Evolutionary conservation across 148 eudicot genomes (phyloP), one percentile per base, ranked within the genome.

Genomic region (Tetragonia tetragonoides): DNA sequence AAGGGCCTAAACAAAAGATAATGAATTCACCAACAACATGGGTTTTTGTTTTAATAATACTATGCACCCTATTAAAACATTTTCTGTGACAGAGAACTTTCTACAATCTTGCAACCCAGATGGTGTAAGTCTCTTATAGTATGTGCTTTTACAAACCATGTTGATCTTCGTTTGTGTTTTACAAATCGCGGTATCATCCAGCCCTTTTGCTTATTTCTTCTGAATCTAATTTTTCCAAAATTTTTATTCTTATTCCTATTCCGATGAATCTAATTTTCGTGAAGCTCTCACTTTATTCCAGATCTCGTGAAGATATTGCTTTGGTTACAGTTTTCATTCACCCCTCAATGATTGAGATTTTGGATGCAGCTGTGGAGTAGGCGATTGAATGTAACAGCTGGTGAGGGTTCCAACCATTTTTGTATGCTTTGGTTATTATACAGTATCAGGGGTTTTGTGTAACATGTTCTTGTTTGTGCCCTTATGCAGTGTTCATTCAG

Each of bases 311-410:
- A 66, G 98, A 98, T 74, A 87, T 90, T 76, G 89, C 99, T 82
- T 75, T 95, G 82, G 89, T 72, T 53, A 85, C 91, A 67, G 76
- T 87, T 78, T 95, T 95, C 81, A 90, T 88, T 81, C 99, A 93
- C 84, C 87, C 93, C 73, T 95, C 99, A 54, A 86, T 84, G 74
- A 83, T 88, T 84, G 99, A 91, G 81, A 95, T 95, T 91, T 74
- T 93, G 83, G 97, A 95, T 90, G 91, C 93, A 75, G 84, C 97
- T 53, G 83, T 87, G 9, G 99, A 95, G 81, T 97, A 95, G 85
- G 93, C 92, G 64, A 84, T 95, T 71, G 99, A 95, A 75, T 88
- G 94, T 70, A 83, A 81, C 87, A 93, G 99, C 90, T 95, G 99
- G 99, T 95, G 76, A 85, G 86, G 21, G 34, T 72, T 78, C 59